phyloP scores from a whole-genome alignment of 2,329 filamentous ascomycete species.

The Xylaria sp. region DNA sequence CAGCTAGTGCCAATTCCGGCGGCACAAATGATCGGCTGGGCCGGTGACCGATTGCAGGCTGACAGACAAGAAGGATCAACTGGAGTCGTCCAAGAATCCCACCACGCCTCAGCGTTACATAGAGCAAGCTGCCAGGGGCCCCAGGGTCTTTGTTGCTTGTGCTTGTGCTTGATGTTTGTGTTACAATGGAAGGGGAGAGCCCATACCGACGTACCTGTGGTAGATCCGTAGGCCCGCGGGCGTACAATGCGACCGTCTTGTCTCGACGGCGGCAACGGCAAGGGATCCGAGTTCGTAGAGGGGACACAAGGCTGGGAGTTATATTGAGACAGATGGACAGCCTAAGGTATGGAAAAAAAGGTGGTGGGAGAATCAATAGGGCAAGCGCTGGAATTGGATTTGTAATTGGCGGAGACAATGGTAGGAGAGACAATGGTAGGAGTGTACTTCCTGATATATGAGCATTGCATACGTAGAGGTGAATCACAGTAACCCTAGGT shows the following conservation, averaged over 20 bases:
- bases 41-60: background rate
- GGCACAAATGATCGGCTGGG: background rate
- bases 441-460: too few relatives aligned
- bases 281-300: constrained; percentile 8
- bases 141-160: constrained; percentile 26
- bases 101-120: constrained; percentile 13
- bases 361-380: background rate
- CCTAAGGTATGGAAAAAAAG: background rate
- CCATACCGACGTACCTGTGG: too few relatives aligned
- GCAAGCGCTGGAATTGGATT: background rate
- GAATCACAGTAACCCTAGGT: too few relatives aligned
- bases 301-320: background rate
- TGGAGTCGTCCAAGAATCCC: background rate
- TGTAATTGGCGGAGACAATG: background rate
- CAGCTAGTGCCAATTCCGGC: background rate
- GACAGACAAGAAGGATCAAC: background rate
- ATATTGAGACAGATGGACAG: background rate
- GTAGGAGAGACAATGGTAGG: background rate
- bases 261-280: constrained; percentile 17
- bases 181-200: constrained; percentile 21
- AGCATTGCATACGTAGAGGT: too few relatives aligned
- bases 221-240: constrained; percentile 19
- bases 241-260: constrained; percentile 25
- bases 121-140: constrained; percentile 9
- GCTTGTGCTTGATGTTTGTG: constrained; percentile 24